A percentile compares a stretch with the other conserved stretches of the same genome.
Conservation (phyloP, 2,329 filamentous ascomycete genomes). For the Septoria linicola region DNA sequence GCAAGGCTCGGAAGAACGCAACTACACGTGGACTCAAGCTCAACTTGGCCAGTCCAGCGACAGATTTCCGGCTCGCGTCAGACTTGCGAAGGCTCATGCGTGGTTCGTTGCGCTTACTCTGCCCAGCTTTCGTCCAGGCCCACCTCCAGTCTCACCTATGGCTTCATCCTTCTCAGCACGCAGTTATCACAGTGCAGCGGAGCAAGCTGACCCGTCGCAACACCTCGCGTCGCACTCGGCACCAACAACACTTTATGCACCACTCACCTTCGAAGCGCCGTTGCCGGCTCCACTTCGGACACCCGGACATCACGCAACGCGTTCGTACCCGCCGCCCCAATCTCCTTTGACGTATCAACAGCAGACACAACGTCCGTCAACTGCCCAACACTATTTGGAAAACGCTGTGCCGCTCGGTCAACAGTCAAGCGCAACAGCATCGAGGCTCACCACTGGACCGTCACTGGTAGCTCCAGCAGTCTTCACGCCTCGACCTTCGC, state of each 20-base stretch:
- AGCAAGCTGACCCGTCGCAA: constrained; percentile 18
- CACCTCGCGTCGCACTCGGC: constrained; percentile 24
- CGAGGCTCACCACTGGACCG: constrained; percentile 25
- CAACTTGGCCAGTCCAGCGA: constrained; percentile 38
- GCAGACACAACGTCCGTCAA: constrained; percentile 11
- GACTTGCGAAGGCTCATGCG: constrained; percentile 45
- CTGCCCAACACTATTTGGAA: constrained; percentile 3
- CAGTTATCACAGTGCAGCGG: constrained; percentile 12
- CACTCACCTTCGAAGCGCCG: constrained; percentile 18
- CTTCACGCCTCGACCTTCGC: constrained; percentile 25
- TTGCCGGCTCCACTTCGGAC: constrained; percentile 23
- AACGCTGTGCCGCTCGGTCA: constrained; percentile 1
- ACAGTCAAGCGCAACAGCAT: constrained; percentile 14
- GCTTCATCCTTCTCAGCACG: constrained; percentile 4
- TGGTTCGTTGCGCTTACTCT: constrained; percentile 49
- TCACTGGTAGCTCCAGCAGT: constrained; percentile 30
- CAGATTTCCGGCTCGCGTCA: constrained; percentile 37
- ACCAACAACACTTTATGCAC: constrained; percentile 21
- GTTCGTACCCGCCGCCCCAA: constrained; percentile 23
- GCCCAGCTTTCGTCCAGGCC: constrained; percentile 34
- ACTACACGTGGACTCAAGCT: constrained; percentile 44
- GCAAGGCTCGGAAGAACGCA: constrained; percentile 44
- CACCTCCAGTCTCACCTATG: neutral
- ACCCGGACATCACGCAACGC: constrained; percentile 20
- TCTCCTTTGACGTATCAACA: constrained; percentile 17